Conservation (phyloP, 305 asterid species). For the Fraxinus velutina region DNA sequence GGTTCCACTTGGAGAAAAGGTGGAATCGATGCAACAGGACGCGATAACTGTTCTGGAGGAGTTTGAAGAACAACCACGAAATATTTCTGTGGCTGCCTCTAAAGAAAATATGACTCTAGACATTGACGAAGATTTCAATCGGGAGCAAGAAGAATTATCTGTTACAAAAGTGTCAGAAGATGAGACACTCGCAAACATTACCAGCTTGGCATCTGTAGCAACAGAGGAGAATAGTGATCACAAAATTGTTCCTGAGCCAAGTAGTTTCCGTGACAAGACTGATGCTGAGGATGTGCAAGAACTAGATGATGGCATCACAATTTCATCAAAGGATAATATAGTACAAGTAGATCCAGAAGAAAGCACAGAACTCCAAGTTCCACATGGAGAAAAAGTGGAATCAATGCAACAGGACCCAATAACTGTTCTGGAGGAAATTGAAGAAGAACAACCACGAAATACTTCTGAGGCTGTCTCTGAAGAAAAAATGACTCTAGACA, state of each 20-base stretch:
- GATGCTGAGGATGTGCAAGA: constrained; percentile 23
- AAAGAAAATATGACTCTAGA: constrained; percentile 30
- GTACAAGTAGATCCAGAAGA: constrained; percentile 23
- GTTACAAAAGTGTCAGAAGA: constrained; percentile 26
- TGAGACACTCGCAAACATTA: constrained; percentile 18
- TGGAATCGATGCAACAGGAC: constrained; percentile 19
- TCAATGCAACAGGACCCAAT: constrained; percentile 15
- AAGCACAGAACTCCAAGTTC: constrained; percentile 22
- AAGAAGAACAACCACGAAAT: constrained; percentile 13
- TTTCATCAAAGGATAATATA: constrained; percentile 23
- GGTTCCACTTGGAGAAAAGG: constrained; percentile 23
- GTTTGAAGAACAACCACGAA: constrained; percentile 16
- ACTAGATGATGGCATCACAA: constrained; percentile 17
- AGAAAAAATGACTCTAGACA: constrained; percentile 16
- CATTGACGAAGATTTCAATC: constrained; percentile 21
- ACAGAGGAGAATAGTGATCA: constrained; percentile 18
- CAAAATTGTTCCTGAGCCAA: constrained; percentile 14
- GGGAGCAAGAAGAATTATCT: constrained; percentile 26
- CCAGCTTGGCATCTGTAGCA: constrained; percentile 33
- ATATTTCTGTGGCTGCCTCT: constrained; percentile 23
- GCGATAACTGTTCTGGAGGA: constrained; percentile 11
- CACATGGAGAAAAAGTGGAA: constrained; percentile 24
- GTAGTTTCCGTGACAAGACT: constrained; percentile 19
- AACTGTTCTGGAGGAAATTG: constrained; percentile 13
- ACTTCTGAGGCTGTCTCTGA: constrained; percentile 24